Evolutionary conservation across 73 alveolate species (phyloP), one percentile per base, ranked within the genome.

Genomic region (Durusdinium trenchii): DNA sequence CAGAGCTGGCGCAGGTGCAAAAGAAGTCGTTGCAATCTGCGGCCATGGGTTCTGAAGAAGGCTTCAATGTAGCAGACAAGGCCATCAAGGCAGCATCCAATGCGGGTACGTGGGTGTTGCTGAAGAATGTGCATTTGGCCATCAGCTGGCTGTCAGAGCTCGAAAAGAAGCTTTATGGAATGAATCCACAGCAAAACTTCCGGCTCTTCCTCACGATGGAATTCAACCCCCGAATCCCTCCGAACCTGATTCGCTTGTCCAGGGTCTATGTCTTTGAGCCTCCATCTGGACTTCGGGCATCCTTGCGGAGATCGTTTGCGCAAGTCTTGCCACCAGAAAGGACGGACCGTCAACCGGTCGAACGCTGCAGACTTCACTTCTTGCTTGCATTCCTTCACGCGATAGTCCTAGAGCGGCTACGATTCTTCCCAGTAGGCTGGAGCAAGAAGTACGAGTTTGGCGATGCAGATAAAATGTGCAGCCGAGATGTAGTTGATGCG

Each of bases 171-270:
- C 99, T 99, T 83, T 99, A 99, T 93, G 99, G 99, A 96, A 99
- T 99, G 69, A 99, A 99, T 78, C 99, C 99, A 5, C 99, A 99
- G 99, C 99, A 96, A n/a, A 99, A 99, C 96, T 99, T 99, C 99
- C 99, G 99, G 99, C 99, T 99, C n/a, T 99, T 99, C 99, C 98
- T 99, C 99, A 99, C 99, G 23, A 99, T 99, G 99, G 99, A 99
- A 99, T 99, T 99, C 99, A 99, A 99, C 95, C 99, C 99, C 28
- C 99, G 99, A 89, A 99, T 99, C 45, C 99, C 99, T 28, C 99
- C 99, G 9, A 99, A 99, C 81, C 99, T 99, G 40, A 95, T 99
- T 64, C 99, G 99, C 86, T 99, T 99, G 86, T 99, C 99, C 28
- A 99, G 99, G 94, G 99, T 99, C 46, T 99, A 99, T 52, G 99